phyloP scores from a whole-genome alignment of 768 basidiomycete genomes.

The Clitopilus hobsonii region DNA sequence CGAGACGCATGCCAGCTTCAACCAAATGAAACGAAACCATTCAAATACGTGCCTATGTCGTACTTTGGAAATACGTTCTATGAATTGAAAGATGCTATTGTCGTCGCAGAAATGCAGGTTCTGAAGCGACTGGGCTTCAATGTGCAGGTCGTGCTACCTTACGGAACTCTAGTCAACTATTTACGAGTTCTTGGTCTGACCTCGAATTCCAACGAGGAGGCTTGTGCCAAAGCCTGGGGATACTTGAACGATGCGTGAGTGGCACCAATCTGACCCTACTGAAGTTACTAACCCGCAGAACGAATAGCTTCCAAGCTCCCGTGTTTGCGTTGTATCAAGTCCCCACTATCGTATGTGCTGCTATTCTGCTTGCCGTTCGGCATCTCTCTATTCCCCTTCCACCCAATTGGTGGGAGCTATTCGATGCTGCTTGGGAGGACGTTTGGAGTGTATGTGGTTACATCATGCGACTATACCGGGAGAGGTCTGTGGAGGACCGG shows the following conservation, averaged over 20 bases:
- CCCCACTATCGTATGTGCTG: slow-evolving; percentile 84
- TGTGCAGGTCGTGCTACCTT: slow-evolving; percentile 88
- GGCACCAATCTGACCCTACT: not conserved
- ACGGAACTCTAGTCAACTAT: slow-evolving; percentile 94
- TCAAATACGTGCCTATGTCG: slow-evolving; percentile 80
- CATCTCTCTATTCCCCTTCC: slow-evolving; percentile 73
- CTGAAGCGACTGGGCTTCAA: slow-evolving; percentile 95
- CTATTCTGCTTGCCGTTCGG: slow-evolving; percentile 79
- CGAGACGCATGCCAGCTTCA: slow-evolving; percentile 53
- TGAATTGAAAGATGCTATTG: slow-evolving; percentile 89
- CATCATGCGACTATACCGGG: slow-evolving; percentile 76
- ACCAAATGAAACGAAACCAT: slow-evolving; percentile 28
- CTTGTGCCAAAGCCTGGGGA: slow-evolving; percentile 83
- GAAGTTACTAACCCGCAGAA: not conserved
- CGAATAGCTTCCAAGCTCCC: slow-evolving; percentile 85
- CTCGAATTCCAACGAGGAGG: slow-evolving; percentile 56
- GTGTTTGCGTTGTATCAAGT: slow-evolving; percentile 88
- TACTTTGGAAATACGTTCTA: slow-evolving; percentile 90
- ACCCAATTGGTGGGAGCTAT: slow-evolving; percentile 87
- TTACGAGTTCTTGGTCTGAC: slow-evolving; percentile 85
- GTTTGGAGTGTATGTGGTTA: slow-evolving; percentile 81
- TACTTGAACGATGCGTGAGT: slow-evolving; percentile 94
- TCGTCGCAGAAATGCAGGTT: slow-evolving; percentile 96
- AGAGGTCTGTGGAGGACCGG: slow-evolving; percentile 41
- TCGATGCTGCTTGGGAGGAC: slow-evolving; percentile 89